A percentile compares a stretch with the other conserved stretches of the same genome.
Evolutionary conservation across 257 asterid genomes (phyloP).

Genomic region (Solanum pennellii): DNA sequence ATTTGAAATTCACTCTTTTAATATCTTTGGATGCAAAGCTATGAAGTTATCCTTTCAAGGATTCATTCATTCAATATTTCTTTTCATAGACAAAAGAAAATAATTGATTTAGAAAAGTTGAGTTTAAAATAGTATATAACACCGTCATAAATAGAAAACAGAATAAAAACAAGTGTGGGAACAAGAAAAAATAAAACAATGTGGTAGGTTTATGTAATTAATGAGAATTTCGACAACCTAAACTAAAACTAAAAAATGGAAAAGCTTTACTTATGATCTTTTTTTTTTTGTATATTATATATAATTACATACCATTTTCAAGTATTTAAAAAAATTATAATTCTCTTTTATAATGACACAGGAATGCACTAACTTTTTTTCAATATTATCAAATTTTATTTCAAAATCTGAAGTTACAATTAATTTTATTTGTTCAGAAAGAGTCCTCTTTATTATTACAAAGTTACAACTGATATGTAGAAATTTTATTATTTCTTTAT

Average conservation of each 20-base stretch:
- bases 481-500: background rate
- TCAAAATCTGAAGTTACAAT: background rate
- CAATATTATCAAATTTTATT: background rate
- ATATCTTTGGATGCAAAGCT: background rate
- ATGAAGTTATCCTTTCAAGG: background rate
- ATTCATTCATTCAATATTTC: background rate
- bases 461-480: background rate
- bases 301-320: background rate
- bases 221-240: background rate
- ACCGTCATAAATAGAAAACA: background rate
- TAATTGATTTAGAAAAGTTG: background rate
- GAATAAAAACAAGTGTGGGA: background rate
- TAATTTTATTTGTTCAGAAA: background rate
- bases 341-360: background rate
- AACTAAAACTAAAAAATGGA: background rate
- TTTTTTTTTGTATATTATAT: background rate
- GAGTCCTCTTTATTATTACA: background rate
- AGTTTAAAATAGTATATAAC: background rate
- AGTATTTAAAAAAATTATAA: background rate
- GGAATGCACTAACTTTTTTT: background rate
- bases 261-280: background rate
- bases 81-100: background rate
- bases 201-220: background rate
- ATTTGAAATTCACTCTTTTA: background rate
- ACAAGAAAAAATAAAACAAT: background rate